Conservation (phyloP, 1,139 yeast genomes). For the Scheffersomyces segobiensis region DNA sequence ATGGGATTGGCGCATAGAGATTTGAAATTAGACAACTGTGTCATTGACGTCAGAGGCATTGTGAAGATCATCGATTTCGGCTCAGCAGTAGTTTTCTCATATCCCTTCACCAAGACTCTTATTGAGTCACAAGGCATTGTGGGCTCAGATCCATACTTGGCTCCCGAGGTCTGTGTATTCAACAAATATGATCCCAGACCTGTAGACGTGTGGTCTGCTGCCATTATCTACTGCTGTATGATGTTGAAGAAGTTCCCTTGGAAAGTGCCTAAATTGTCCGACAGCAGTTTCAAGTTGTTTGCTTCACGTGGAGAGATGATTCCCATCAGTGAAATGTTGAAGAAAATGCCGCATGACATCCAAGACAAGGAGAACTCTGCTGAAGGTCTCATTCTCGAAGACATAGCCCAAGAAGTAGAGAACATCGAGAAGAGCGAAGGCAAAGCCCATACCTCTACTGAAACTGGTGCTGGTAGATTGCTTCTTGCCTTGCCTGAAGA, state of each 20-base stretch:
- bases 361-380: not conserved
- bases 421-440: slow-evolving; percentile 33
- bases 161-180: slow-evolving; percentile 89
- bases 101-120: slow-evolving; percentile 79
- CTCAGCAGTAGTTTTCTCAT: slow-evolving; percentile 88
- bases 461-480: slow-evolving; percentile 70
- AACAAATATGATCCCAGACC: slow-evolving; percentile 87
- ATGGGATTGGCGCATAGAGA: slow-evolving; percentile 93
- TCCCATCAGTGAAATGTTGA: slow-evolving; percentile 42
- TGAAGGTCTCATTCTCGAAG: not conserved
- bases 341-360: slow-evolving; percentile 36
- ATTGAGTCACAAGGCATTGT: slow-evolving; percentile 89
- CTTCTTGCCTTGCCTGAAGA: slow-evolving; percentile 70
- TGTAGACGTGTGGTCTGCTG: slow-evolving; percentile 94
- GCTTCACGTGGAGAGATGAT: slow-evolving; percentile 50
- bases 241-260: slow-evolving; percentile 92
- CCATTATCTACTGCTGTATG: slow-evolving; percentile 93
- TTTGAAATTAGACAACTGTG: slow-evolving; percentile 90
- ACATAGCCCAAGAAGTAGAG: slow-evolving; percentile 6
- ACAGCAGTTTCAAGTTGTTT: slow-evolving; percentile 74
- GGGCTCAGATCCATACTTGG: slow-evolving; percentile 91
- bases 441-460: slow-evolving; percentile 53
- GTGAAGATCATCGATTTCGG: slow-evolving; percentile 93
- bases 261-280: slow-evolving; percentile 90
- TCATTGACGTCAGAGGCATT: slow-evolving; percentile 79